Evolutionary conservation across 495 filamentous ascomycete species (phyloP).

Genomic region (Talaromyces liani): DNA sequence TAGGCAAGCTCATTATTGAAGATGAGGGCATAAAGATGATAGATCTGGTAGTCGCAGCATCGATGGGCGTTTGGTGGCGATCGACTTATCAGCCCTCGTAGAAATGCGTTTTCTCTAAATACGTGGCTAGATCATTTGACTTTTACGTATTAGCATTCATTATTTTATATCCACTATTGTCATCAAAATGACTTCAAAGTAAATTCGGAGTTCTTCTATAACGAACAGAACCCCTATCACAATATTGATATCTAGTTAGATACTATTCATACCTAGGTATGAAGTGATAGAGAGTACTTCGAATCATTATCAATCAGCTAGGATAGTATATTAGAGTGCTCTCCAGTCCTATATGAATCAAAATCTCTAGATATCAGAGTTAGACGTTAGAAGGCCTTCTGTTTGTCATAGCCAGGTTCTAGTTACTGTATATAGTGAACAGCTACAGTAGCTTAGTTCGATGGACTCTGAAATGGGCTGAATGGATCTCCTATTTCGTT

Average conservation of each 20-base stretch:
- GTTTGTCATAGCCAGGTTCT: too few species aligned
- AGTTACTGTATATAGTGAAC: too few species aligned
- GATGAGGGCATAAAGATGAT: slow-evolving; percentile 93
- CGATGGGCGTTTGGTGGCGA: slow-evolving; percentile 89
- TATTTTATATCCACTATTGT: background rate
- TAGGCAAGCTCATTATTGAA: slow-evolving; percentile 87
- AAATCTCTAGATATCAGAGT: too few species aligned
- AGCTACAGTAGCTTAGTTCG: too few species aligned
- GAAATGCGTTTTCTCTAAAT: background rate
- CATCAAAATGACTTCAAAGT: background rate
- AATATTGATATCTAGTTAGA: too few species aligned
- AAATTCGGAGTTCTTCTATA: background rate
- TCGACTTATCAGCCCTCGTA: slow-evolving; percentile 53
- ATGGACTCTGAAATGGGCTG: background rate
- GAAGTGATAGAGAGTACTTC: too few species aligned
- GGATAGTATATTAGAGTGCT: too few species aligned
- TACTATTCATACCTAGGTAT: too few species aligned
- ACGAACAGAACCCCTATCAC: too few species aligned
- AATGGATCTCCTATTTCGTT: background rate
- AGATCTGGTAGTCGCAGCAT: slow-evolving; percentile 85
- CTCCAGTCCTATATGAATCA: too few species aligned
- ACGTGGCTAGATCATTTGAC: background rate
- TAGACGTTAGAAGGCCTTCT: too few species aligned
- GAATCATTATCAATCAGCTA: too few species aligned
- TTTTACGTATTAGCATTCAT: background rate